Evolutionary conservation across 192 early-diverging fungal genomes (phyloP).

Genomic region (Mortierella claussenii): DNA sequence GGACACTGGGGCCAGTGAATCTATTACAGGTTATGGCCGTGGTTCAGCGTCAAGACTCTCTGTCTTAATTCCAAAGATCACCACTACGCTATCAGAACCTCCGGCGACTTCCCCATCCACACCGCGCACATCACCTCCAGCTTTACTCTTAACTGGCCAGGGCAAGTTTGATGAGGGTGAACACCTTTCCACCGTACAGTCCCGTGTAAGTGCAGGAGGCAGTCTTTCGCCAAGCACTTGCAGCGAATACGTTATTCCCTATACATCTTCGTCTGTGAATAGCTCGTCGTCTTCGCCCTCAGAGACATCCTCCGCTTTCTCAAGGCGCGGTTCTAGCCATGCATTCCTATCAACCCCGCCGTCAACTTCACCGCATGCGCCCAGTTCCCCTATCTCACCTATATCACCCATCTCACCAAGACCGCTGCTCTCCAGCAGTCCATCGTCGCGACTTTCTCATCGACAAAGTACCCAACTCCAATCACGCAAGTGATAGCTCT

Average conservation of each 20-base stretch:
- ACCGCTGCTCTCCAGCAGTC: neutral
- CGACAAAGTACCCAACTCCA: constrained; percentile 19
- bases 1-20: neutral
- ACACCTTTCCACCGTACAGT: too few relatives aligned
- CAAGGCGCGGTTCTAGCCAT: constrained; percentile 7
- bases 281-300: too few relatives aligned
- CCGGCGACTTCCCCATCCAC: neutral
- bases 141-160: too few relatives aligned
- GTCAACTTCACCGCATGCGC: neutral
- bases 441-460: constrained; percentile 16
- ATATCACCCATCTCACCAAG: constrained; percentile 28
- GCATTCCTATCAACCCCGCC: constrained; percentile 5
- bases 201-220: too few relatives aligned
- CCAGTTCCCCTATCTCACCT: constrained; percentile 8
- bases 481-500: neutral
- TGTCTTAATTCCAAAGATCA: constrained; percentile 21
- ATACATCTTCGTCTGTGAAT: too few relatives aligned
- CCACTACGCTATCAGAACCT: constrained; percentile 3
- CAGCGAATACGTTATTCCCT: too few relatives aligned
- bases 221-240: too few relatives aligned
- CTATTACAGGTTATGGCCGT: neutral
- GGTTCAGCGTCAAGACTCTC: constrained; percentile 5
- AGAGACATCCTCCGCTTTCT: constrained; percentile 2
- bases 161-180: too few relatives aligned
- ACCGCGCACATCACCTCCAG: neutral